Evolutionary conservation across 2,329 filamentous ascomycete genomes (phyloP).

Genomic region (Ophiostoma sp.): DNA sequence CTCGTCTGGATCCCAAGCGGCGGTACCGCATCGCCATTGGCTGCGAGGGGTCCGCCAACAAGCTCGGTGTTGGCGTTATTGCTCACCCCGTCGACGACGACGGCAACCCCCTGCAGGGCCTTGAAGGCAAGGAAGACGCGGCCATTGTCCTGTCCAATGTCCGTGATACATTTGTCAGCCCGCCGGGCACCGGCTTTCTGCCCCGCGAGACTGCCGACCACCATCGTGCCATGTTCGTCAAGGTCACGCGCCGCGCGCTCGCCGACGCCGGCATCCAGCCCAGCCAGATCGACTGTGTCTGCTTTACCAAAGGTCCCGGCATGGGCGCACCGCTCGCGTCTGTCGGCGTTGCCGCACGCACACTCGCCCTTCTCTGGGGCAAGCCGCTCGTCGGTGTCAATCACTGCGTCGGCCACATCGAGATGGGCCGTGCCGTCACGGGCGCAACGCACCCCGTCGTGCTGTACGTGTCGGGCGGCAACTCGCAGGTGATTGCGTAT

Average conservation of each 20-base stretch:
- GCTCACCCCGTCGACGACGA: slow-evolving; percentile 52
- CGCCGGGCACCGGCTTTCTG: slow-evolving; percentile 88
- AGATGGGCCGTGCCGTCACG: slow-evolving; percentile 94
- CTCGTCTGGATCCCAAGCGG: slow-evolving; percentile 27
- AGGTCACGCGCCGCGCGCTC: slow-evolving; percentile 74
- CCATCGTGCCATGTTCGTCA: slow-evolving; percentile 79
- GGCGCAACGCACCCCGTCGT: slow-evolving; percentile 88
- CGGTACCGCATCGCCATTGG: slow-evolving; percentile 51
- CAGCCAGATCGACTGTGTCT: slow-evolving; percentile 78
- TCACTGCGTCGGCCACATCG: slow-evolving; percentile 97
- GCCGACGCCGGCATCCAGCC: slow-evolving; percentile 57
- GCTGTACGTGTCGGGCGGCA: slow-evolving; percentile 90
- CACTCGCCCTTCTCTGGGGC: slow-evolving; percentile 74
- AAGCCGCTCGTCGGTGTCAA: slow-evolving; percentile 92
- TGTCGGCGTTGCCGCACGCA: slow-evolving; percentile 76
- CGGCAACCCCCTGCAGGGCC: slow-evolving; percentile 19
- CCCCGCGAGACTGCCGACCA: slow-evolving; percentile 94
- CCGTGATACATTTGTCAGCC: slow-evolving; percentile 86
- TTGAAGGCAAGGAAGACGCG: slow-evolving; percentile 39
- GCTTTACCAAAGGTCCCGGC: slow-evolving; percentile 90
- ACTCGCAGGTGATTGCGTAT: slow-evolving; percentile 97
- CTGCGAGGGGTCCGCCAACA: slow-evolving; percentile 92
- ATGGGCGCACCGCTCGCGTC: slow-evolving; percentile 92
- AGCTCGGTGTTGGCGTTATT: slow-evolving; percentile 90
- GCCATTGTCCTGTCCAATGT: slow-evolving; percentile 83